Base-by-base conservation (phyloP, 148 eudicot genomes). In the Camellia lanceoleosa region DNA sequence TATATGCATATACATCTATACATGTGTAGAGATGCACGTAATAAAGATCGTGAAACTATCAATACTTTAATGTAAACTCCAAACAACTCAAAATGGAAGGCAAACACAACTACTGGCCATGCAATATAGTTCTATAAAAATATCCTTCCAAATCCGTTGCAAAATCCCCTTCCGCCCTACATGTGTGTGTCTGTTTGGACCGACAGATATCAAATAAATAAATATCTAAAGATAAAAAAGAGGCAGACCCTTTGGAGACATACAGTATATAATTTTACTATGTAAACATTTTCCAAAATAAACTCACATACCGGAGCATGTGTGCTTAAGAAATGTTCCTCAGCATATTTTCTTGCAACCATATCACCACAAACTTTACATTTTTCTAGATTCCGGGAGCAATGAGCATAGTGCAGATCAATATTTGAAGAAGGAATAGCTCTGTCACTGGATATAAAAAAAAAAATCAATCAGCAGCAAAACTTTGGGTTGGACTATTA, bases 321-420 rank as follows among this genome's bases (percentile, higher is more conserved):
- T 18, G 89, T 94, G 86, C 85, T 86, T 52, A 91, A 77, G 82
- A 87, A 91, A 85, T 94, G 98, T 67, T 94, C 95, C 83, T 90
- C 95, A 0, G 97, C 91, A 79, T 79, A 84, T 79, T 87, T 94
- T 78, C 58, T 87, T 9, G 98, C 97, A 80, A 94, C 69, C 98
- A 94, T 90, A 56, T 94, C 93, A 51, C 86, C 87, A 74, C 98
- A 94, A 65, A 91, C 85, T 89, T 92, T 89, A 84, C 98, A 94
- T 84, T 83, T 92, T 77, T 94, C 92, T 38, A 94, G 92, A 86
- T 92, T 92, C 85, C 98, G 92, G 81, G 88, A 87, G 86, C 98
- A 94, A 82, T 94, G 98, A 78, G 86, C 94, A 76, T 82, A 83
- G 87, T 94, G 98, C 86, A 94, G 84, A 85, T 92, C 93, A 14